Evolutionary conservation across 2,329 filamentous ascomycete species (phyloP), one percentile per base, ranked within the genome.

Genomic region (Colletotrichum magnum): DNA sequence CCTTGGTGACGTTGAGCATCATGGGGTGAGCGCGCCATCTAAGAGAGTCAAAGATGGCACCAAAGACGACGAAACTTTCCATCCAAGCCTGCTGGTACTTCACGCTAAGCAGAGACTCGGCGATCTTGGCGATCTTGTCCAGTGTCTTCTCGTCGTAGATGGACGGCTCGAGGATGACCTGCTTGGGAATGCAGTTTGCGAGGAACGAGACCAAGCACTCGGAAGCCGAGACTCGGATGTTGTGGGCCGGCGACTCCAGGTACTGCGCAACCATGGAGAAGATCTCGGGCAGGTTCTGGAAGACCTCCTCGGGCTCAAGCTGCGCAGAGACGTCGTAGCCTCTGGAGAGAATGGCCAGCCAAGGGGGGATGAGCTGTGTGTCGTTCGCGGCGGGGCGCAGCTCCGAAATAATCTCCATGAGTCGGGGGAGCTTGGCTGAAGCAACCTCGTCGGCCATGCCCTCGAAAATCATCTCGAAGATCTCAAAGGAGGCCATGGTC

Each of bases 381-480:
- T 99, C 96, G 79, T 95, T 97, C 73, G 95, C 90, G 4, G 94
- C 93, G 9, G 96, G 96, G 74, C 95, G 94, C 73, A 99, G 84
- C 78, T 98, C 95, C 13, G 92, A 91, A 73, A 99, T 97, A 60
- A 96, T 94, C 72, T 97, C 94, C 75, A 98, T 88, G 13, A 99
- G 87, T 65, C 93, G 89, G 3, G 95, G 94, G 13, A 99, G 87
- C 82, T 98, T 99, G 1, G 94, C 89, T 3, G 94, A 97, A 0
- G 95, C 93, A 57, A 95, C 87, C 73, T 97, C 94, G 73, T 95
- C 92, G n/a, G 86, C 89, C 92, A 99, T 95, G 7, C 94, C 93
- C 74, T 93, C 92, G 73, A 99, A 98, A 52, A 98, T 97, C 79
- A 97, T 92, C 79, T 99, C 96, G 75, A 99, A 99, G 4, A 98